Base-by-base conservation (phyloP, 176 grass and related monocot genomes). In the Oropetium thomaeum region DNA sequence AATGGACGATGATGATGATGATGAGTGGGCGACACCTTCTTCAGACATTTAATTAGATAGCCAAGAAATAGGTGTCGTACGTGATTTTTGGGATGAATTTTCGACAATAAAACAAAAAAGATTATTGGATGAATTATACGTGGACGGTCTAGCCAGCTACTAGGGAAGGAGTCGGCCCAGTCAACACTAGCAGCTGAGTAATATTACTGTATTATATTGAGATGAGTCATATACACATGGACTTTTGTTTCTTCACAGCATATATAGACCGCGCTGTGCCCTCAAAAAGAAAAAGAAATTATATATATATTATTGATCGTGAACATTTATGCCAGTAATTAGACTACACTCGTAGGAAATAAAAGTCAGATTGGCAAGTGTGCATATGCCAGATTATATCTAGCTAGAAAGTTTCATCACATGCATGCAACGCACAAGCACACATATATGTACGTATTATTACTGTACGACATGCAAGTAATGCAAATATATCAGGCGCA, bases 341-440 rank as follows among this genome's bases (percentile, higher is more conserved):
- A 39, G 17, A 63, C 11, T 51, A 39, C 25, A 42, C n/a, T 11
- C n/a, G 7, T 53, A 2, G 3, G 48, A 40, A n/a, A n/a, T n/a
- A n/a, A 65, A n/a, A 65, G 79, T 72, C 57, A 64, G 41, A 62
- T 15, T 40, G 43, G 30, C 59, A 44, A n/a, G n/a, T 81, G 33
- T 65, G 44, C 52, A 37, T 37, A 37, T 7, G 3, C 35, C 35
- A 37, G 35, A 37, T 7, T 37, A 37, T 48, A 29, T 7, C 17
- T 35, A 14, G 13, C 41, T 31, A 69, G 64, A 76, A 69, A 32
- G 65, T 83, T n/a, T 51, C 65, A 76, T 25, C 62, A 40, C 22
- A 12, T 42, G 40, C 53, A 20, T 22, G 14, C 30, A 5, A 39
- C 34, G 5, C 53, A 57, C 53, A 26, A 13, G 53, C n/a, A n/a